phyloP scores from a whole-genome alignment of 192 early-diverging fungal species.

The Backusella parvicylindrica region DNA sequence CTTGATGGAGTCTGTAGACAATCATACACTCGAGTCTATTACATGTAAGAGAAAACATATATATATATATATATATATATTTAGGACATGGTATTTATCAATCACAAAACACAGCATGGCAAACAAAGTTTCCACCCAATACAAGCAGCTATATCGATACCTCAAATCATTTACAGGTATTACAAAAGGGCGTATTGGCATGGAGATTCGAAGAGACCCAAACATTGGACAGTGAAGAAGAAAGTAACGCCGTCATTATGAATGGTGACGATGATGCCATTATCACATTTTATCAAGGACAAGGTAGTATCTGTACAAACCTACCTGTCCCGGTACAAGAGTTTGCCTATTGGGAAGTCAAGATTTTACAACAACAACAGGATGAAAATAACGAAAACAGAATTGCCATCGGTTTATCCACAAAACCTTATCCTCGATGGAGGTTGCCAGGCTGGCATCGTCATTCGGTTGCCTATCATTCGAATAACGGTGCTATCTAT shows the following conservation, averaged over 20 bases:
- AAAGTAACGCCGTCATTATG: slow-evolving; percentile 56
- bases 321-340: slow-evolving; percentile 67
- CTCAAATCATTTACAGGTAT: neutral
- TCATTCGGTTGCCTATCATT: slow-evolving; percentile 66
- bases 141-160: slow-evolving; percentile 2
- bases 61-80: neutral
- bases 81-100: neutral
- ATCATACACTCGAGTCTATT: neutral
- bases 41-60: neutral
- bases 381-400: slow-evolving; percentile 42
- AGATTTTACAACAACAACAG: slow-evolving; percentile 54
- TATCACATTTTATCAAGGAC: slow-evolving; percentile 61
- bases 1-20: neutral
- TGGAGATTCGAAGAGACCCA: slow-evolving; percentile 59
- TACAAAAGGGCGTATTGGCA: slow-evolving; percentile 65
- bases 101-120: slow-evolving; percentile 3
- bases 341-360: slow-evolving; percentile 74
- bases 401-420: slow-evolving; percentile 62
- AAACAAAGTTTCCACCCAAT: slow-evolving; percentile 8
- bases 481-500: slow-evolving; percentile 59
- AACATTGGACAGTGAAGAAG: slow-evolving; percentile 35
- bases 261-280: slow-evolving; percentile 61
- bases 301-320: slow-evolving; percentile 68
- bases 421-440: slow-evolving; percentile 71
- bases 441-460: slow-evolving; percentile 69